These are phyloP conservation scores for Phytophthora litchii DNA, from an alignment of 352 stramenopile genomes.

Conservation along the genomic window DNA sequence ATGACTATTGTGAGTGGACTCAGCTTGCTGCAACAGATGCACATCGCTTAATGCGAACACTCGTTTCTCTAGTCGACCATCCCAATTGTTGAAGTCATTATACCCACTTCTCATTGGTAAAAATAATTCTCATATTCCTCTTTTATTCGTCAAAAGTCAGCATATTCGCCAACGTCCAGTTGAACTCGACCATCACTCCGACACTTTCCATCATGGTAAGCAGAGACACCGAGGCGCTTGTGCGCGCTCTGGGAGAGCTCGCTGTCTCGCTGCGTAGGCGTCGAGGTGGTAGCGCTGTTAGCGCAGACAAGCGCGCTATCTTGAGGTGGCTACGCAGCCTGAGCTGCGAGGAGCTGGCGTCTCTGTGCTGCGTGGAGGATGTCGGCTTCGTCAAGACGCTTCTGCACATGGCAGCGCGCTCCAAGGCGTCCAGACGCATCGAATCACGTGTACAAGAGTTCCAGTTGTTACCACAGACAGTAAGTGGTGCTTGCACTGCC, in stretches of 20 bases:
- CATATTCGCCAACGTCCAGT: slow-evolving; percentile 13
- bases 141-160: slow-evolving; percentile 22
- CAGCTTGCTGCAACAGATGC: slow-evolving; percentile 64
- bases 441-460: slow-evolving; percentile 49
- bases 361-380: slow-evolving; percentile 69
- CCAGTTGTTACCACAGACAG: slow-evolving; percentile 44
- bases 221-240: slow-evolving; percentile 36
- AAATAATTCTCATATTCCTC: not conserved
- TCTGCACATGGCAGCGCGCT: slow-evolving; percentile 62
- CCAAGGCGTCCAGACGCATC: slow-evolving; percentile 9
- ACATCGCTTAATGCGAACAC: slow-evolving; percentile 22
- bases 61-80: slow-evolving; percentile 1
- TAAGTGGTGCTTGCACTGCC: not conserved
- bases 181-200: slow-evolving; percentile 25
- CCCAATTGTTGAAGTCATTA: not conserved
- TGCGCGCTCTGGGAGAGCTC: slow-evolving; percentile 69
- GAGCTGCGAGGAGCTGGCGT: slow-evolving; percentile 51
- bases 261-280: slow-evolving; percentile 41
- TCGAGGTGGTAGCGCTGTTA: slow-evolving; percentile 14
- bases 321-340: slow-evolving; percentile 60
- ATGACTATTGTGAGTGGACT: slow-evolving; percentile 53
- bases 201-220: slow-evolving; percentile 22
- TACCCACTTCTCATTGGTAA: slow-evolving; percentile 17
- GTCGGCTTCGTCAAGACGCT: slow-evolving; percentile 80
- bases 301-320: slow-evolving; percentile 41